phyloP scores from a whole-genome alignment of 257 asterid species.

The Verbascum thapsus region DNA sequence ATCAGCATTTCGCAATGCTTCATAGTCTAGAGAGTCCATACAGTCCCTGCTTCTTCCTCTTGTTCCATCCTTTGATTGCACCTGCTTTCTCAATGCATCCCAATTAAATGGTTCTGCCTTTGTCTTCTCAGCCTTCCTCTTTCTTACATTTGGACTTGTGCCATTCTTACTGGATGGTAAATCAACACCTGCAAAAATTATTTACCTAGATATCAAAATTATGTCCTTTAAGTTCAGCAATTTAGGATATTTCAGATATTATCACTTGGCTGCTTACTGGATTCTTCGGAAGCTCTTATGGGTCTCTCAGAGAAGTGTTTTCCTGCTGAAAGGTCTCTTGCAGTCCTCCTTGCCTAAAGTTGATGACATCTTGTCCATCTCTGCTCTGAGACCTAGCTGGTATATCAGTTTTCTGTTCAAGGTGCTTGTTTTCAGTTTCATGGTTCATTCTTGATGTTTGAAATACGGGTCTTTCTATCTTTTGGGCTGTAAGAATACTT shows the following conservation, averaged over 20 bases:
- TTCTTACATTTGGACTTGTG: constrained; percentile 44
- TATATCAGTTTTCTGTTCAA: constrained; percentile 25
- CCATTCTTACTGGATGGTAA: constrained; percentile 29
- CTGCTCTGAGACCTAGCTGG: constrained; percentile 35
- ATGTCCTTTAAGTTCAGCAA: background rate
- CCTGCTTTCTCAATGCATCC: constrained; percentile 69
- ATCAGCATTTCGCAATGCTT: constrained; percentile 55
- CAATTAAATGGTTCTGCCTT: constrained; percentile 50
- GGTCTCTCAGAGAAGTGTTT: constrained; percentile 32
- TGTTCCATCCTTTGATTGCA: constrained; percentile 35
- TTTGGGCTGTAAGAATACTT: constrained; percentile 37
- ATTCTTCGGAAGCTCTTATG: constrained; percentile 41
- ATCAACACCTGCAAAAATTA: constrained; percentile 32
- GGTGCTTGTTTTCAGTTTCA: constrained; percentile 26
- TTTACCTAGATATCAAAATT: constrained; percentile 20
- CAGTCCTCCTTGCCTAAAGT: constrained; percentile 33
- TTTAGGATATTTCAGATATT: constrained; percentile 25
- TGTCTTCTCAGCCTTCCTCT: constrained; percentile 52
- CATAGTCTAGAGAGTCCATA: constrained; percentile 84
- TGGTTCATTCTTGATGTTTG: constrained; percentile 33
- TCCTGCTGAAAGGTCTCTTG: constrained; percentile 39
- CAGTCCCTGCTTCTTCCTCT: constrained; percentile 55
- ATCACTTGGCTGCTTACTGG: constrained; percentile 45
- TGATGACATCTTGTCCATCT: constrained; percentile 34
- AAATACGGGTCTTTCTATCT: constrained; percentile 26